Evolutionary conservation across 1,284 basidiomycete species (phyloP), one percentile per base, ranked within the genome.

Genomic region (Volvariella volvacea): DNA sequence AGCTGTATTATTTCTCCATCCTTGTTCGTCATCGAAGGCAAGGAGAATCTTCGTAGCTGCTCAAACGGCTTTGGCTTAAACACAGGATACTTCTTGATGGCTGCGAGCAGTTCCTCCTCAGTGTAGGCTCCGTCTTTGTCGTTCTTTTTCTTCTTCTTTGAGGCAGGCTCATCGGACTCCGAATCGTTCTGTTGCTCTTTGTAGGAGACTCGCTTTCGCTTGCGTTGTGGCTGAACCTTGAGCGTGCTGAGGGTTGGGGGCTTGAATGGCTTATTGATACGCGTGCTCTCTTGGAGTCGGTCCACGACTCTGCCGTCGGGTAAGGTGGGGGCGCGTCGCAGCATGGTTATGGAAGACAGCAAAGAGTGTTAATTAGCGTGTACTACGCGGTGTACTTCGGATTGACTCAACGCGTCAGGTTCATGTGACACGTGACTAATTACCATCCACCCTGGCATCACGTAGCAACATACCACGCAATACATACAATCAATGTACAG

Each of bases 1-100:
- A 83, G 75, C 4, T 76, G 66, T 8, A 98, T 70, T 6, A 80
- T 53, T 45, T 87, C 78, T 12, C 93, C 89, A 38, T 84, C 80
- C 57, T 84, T 83, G 61, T 79, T 86, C 41, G 69, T 80, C 80
- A 99, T 97, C 7, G 80, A 76, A 1, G 95, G 96, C 52, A 99
- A 83, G 3, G 85, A 80, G 66, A 98, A 99, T 51, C 78, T 76
- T 39, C 76, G 80, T 2, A 85, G 64, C 48, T 79, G 63, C 16
- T 76, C 74, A 60, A 89, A 85, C 0, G 90, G 85, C 60, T 91
- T 94, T 10, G 85, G 82, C 52, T 80, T 83, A 67, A 82, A 95
- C 30, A 91, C 83, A 1, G 92, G 91, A 56, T 83, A 96, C 41
- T 83, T 78, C 59, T 80, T 77, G 56, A 85, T 78, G n/a, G 73